These are phyloP conservation scores for Lyophyllum atratum DNA, from an alignment of 768 basidiomycete genomes.

Conservation along the genomic window DNA sequence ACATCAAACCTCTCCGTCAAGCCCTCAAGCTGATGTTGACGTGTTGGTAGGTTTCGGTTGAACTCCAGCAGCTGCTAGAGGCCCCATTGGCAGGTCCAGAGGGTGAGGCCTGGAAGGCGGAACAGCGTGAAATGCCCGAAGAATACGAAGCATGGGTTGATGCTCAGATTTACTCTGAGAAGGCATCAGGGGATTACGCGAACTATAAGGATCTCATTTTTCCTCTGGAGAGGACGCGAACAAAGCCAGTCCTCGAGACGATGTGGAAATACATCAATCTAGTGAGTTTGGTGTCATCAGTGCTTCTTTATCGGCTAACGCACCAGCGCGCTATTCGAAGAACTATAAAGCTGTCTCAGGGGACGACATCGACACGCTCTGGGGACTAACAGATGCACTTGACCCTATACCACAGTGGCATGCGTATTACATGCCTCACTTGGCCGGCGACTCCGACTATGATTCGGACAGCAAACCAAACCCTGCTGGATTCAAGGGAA, in stretches of 20 bases:
- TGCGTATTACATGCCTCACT: conserved; percentile 36
- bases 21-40: not conserved
- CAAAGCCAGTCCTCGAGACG: conserved; percentile 47
- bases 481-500: conserved; percentile 14
- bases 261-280: conserved; percentile 68
- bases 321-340: conserved; percentile 32
- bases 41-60: conserved; percentile 53
- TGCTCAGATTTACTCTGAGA: conserved; percentile 62
- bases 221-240: conserved; percentile 60
- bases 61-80: conserved; percentile 68
- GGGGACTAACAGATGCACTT: conserved; percentile 58
- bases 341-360: conserved; percentile 59
- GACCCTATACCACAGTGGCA: conserved; percentile 63
- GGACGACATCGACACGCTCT: conserved; percentile 60
- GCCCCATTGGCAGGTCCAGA: conserved; percentile 59
- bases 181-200: conserved; percentile 51
- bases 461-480: conserved; percentile 23
- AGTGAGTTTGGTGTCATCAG: conserved; percentile 36
- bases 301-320: conserved; percentile 8
- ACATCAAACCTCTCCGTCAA: not conserved
- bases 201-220: conserved; percentile 57
- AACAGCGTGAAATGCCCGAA: conserved; percentile 55
- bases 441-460: conserved; percentile 28
- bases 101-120: conserved; percentile 52
- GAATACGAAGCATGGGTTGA: conserved; percentile 69